Evolutionary conservation across 179 eudicot species (phyloP).

Genomic region (Camellia oleifera): DNA sequence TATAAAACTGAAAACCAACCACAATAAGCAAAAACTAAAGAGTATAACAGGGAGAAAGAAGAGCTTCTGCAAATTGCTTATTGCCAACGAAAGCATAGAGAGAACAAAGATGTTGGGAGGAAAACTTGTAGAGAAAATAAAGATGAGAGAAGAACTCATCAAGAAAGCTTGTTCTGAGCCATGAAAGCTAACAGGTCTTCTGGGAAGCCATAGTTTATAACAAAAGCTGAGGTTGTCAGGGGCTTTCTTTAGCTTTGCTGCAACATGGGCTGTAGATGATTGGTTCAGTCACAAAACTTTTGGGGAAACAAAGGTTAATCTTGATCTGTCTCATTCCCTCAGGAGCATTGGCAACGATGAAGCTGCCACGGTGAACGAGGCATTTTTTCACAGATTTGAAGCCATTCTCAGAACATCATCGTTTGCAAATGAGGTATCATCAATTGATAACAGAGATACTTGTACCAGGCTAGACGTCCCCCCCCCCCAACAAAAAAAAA

Average conservation of each 20-base stretch:
- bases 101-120: conserved; percentile 26
- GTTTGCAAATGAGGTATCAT: conserved; percentile 55
- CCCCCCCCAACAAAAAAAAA: no score
- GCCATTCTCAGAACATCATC: conserved; percentile 35
- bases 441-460: no score
- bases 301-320: conserved; percentile 42
- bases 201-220: conserved; percentile 37
- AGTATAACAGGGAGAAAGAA: background rate
- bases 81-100: background rate
- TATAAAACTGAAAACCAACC: background rate
- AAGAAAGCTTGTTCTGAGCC: conserved; percentile 54
- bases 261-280: conserved; percentile 52
- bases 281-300: conserved; percentile 47
- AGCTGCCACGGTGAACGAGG: conserved; percentile 50
- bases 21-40: no score
- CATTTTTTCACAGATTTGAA: conserved; percentile 52
- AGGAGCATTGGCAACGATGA: conserved; percentile 47
- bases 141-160: conserved; percentile 46
- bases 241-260: conserved; percentile 52
- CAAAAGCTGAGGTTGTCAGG: conserved; percentile 30
- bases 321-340: conserved; percentile 54
- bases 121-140: conserved; percentile 36
- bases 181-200: conserved; percentile 53
- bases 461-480: no score
- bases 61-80: background rate